Evolutionary conservation across 257 asterid species (phyloP).

Genomic region (Nicotiana attenuata): DNA sequence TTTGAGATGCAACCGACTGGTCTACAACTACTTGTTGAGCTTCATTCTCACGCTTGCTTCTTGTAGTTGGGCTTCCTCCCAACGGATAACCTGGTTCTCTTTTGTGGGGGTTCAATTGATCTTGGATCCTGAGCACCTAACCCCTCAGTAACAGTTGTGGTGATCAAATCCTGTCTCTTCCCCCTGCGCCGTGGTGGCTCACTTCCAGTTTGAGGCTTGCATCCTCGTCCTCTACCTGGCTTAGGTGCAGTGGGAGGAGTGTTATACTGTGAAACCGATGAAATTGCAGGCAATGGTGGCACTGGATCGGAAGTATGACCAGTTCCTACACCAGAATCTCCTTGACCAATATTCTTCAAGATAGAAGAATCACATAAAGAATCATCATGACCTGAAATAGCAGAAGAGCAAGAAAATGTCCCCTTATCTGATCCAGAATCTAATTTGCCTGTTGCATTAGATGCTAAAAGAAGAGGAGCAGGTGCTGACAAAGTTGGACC

Average conservation of each 20-base stretch:
- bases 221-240: slow-evolving; percentile 60
- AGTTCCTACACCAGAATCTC: slow-evolving; percentile 28
- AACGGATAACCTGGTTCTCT: slow-evolving; percentile 59
- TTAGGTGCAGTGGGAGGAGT: slow-evolving; percentile 37
- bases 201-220: slow-evolving; percentile 50
- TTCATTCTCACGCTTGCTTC: slow-evolving; percentile 34
- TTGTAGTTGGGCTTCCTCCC: slow-evolving; percentile 44
- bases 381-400: slow-evolving; percentile 23
- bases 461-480: slow-evolving; percentile 25
- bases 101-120: slow-evolving; percentile 46
- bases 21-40: slow-evolving; percentile 23
- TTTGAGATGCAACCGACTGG: slow-evolving; percentile 34
- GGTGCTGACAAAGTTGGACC: slow-evolving; percentile 13
- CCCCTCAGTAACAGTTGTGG: slow-evolving; percentile 37
- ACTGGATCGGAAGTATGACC: slow-evolving; percentile 31
- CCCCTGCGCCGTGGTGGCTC: slow-evolving; percentile 65
- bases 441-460: slow-evolving; percentile 29
- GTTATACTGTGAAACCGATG: slow-evolving; percentile 27
- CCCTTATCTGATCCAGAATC: slow-evolving; percentile 26
- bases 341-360: slow-evolving; percentile 29
- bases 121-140: slow-evolving; percentile 38
- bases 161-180: slow-evolving; percentile 52
- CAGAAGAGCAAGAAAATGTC: slow-evolving; percentile 18
- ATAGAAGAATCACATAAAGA: slow-evolving; percentile 23
- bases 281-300: slow-evolving; percentile 28